phyloP scores from a whole-genome alignment of 768 basidiomycete species.

The Cubamyces lactineus region DNA sequence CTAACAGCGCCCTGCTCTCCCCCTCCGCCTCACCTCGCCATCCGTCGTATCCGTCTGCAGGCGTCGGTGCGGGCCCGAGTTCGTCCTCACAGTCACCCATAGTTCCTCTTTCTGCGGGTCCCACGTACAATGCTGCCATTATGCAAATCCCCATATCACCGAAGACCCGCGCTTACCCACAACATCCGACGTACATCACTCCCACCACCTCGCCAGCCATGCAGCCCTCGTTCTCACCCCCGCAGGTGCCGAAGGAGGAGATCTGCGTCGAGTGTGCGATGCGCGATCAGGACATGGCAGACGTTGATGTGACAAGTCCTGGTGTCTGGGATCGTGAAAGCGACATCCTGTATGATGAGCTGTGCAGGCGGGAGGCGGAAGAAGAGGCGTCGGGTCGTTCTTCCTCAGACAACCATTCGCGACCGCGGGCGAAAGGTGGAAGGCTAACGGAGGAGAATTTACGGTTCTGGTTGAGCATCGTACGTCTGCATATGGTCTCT shows the following conservation, averaged over 20 bases:
- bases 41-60: slow-evolving; percentile 45
- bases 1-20: slow-evolving; percentile 30
- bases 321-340: slow-evolving; percentile 93
- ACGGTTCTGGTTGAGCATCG: slow-evolving; percentile 78
- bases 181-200: slow-evolving; percentile 78
- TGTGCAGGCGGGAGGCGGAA: slow-evolving; percentile 70
- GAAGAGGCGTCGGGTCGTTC: slow-evolving; percentile 59
- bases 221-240: slow-evolving; percentile 61
- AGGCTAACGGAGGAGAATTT: slow-evolving; percentile 77
- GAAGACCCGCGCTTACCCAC: slow-evolving; percentile 66
- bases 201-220: slow-evolving; percentile 55
- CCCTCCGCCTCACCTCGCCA: slow-evolving; percentile 50
- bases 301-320: slow-evolving; percentile 84
- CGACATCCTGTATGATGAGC: slow-evolving; percentile 79
- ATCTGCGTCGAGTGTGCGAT: slow-evolving; percentile 97
- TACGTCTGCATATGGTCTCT: slow-evolving; percentile 42
- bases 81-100: slow-evolving; percentile 47
- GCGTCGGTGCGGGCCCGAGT: slow-evolving; percentile 37
- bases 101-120: slow-evolving; percentile 52
- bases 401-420: slow-evolving; percentile 52
- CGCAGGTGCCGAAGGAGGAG: slow-evolving; percentile 66
- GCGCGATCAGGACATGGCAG: slow-evolving; percentile 98
- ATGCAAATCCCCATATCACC: slow-evolving; percentile 65
- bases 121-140: slow-evolving; percentile 33
- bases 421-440: slow-evolving; percentile 68